Percentiles rank a stretch among this genome's conserved stretches.
phyloP scores from a whole-genome alignment of 2,329 filamentous ascomycete species.

The Sordariomycetes sp. region DNA sequence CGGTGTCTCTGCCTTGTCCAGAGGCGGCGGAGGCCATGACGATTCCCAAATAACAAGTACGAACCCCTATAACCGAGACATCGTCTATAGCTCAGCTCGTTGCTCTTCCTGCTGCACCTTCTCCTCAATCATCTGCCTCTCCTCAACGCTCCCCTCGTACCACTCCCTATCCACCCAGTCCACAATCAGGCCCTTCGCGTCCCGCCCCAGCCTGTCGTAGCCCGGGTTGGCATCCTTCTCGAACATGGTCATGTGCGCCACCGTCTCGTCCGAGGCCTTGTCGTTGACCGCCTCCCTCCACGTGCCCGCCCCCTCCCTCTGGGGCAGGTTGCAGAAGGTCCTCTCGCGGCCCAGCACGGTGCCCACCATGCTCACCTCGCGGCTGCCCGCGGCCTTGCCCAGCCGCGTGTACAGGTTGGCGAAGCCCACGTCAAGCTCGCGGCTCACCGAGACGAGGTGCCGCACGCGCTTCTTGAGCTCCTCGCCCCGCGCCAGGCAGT shows the following conservation, averaged over 20 bases:
- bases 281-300: conserved; percentile 74
- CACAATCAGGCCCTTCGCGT: conserved; percentile 56
- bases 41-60: too few relatives aligned
- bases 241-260: conserved; percentile 77
- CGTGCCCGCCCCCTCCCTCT: conserved; percentile 37
- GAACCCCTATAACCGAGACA: too few relatives aligned
- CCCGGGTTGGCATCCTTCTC: conserved; percentile 62
- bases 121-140: conserved; percentile 13
- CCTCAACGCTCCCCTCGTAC: conserved; percentile 48
- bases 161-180: conserved; percentile 57
- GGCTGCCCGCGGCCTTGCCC: conserved; percentile 54
- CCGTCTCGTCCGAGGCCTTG: conserved; percentile 66
- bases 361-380: conserved; percentile 42
- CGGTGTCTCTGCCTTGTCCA: too few relatives aligned
- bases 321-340: conserved; percentile 82
- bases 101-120: too few relatives aligned
- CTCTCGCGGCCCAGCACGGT: conserved; percentile 59
- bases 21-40: too few relatives aligned
- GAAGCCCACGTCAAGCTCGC: conserved; percentile 64
- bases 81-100: too few relatives aligned
- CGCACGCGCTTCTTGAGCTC: conserved; percentile 68
- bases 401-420: conserved; percentile 82
- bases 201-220: conserved; percentile 57
- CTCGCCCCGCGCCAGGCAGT: conserved; percentile 74
- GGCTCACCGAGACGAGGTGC: conserved; percentile 55